These are phyloP conservation scores for Fraxinus platypoda DNA, from an alignment of 305 asterid genomes.

Conservation along the genomic window DNA sequence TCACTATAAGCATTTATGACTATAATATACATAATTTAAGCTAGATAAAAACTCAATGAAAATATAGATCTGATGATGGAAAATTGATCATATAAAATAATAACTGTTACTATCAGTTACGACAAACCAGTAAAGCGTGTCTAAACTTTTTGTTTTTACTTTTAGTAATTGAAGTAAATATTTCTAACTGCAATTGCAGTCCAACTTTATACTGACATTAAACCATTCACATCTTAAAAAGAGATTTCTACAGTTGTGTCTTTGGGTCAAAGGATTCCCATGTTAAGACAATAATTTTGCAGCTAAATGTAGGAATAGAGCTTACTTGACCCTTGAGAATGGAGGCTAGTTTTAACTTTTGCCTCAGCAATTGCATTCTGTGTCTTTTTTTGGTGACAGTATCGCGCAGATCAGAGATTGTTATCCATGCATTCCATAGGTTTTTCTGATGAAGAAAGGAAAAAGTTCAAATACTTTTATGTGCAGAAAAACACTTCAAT, in stretches of 20 bases:
- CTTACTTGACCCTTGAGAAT: conserved; percentile 83
- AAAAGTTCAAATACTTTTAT: conserved; percentile 11
- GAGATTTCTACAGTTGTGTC: background rate
- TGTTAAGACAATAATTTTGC: background rate
- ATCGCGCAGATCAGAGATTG: conserved; percentile 80
- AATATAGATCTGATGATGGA: background rate
- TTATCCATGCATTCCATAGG: conserved; percentile 91
- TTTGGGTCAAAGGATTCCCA: background rate
- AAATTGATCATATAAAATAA: background rate
- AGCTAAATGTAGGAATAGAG: conserved; percentile 20
- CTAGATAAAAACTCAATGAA: background rate
- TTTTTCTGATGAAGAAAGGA: conserved; percentile 50
- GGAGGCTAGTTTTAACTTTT: conserved; percentile 86
- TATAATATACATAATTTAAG: background rate
- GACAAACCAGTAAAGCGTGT: background rate
- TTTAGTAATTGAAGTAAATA: background rate
- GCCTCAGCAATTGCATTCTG: conserved; percentile 81
- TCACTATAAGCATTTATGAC: background rate
- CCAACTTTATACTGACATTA: background rate
- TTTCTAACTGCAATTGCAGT: background rate
- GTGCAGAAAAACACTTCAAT: background rate
- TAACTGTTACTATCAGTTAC: background rate
- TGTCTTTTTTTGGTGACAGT: conserved; percentile 81
- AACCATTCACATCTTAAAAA: background rate
- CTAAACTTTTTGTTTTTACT: background rate